Conservation (phyloP, 768 basidiomycete species). For the Termitomyces sp. region DNA sequence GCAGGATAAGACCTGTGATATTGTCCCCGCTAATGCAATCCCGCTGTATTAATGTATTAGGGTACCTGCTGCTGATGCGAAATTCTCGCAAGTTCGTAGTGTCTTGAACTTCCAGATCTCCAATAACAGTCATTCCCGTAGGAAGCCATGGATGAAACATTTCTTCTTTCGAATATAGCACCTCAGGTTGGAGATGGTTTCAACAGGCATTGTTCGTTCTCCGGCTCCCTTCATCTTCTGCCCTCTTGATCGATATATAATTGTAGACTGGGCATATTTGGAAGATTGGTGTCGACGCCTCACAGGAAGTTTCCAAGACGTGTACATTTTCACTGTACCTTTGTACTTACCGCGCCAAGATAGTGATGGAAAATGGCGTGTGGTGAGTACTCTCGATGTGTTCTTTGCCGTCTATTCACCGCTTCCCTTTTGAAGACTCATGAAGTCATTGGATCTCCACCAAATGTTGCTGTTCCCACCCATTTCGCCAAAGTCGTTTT, state of each 20-base stretch:
- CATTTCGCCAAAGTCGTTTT: slow-evolving; percentile 98
- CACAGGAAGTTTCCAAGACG: slow-evolving; percentile 85
- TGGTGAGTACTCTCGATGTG: slow-evolving; percentile 52
- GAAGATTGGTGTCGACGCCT: slow-evolving; percentile 94
- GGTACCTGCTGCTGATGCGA: slow-evolving; percentile 97
- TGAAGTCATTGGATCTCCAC: slow-evolving; percentile 93
- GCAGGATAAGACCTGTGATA: background rate
- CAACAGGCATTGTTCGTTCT: slow-evolving; percentile 85
- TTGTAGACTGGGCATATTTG: slow-evolving; percentile 90
- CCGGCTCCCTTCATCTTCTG: background rate
- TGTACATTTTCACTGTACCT: slow-evolving; percentile 96
- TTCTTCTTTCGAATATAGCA: slow-evolving; percentile 91
- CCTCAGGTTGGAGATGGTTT: slow-evolving; percentile 98
- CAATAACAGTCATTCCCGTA: slow-evolving; percentile 38
- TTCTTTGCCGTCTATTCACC: background rate
- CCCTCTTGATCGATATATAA: background rate
- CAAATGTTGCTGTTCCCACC: slow-evolving; percentile 90
- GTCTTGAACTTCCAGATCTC: background rate
- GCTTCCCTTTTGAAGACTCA: slow-evolving; percentile 51
- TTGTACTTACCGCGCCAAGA: slow-evolving; percentile 89
- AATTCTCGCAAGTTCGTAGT: slow-evolving; percentile 35
- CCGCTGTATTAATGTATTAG: slow-evolving; percentile 32
- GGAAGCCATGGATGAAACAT: slow-evolving; percentile 96
- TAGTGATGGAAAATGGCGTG: slow-evolving; percentile 90
- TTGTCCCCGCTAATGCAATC: background rate